These are phyloP conservation scores for Quercus variabilis DNA, from an alignment of 306 rosid species.

Conservation along the genomic window DNA sequence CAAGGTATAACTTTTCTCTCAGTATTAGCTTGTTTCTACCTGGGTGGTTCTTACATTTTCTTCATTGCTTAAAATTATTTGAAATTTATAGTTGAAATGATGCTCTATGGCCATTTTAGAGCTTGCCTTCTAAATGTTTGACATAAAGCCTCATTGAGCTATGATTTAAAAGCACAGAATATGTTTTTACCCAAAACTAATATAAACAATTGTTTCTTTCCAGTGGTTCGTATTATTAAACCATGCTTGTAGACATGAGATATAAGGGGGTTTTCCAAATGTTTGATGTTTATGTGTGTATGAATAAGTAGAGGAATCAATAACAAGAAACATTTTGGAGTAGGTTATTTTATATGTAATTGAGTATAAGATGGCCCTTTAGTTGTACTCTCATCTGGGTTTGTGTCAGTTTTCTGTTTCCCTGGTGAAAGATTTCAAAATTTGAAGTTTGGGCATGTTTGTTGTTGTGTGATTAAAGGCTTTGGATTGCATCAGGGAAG, in stretches of 20 bases:
- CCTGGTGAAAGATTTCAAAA: not conserved
- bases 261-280: not conserved
- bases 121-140: slow-evolving; percentile 26
- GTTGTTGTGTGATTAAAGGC: not conserved
- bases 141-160: slow-evolving; percentile 15
- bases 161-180: not conserved
- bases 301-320: not conserved
- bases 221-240: not conserved
- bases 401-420: not conserved
- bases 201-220: not conserved
- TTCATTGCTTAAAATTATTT: not conserved
- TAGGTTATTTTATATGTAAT: not conserved
- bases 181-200: not conserved
- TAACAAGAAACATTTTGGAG: not conserved
- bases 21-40: not conserved
- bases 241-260: not conserved
- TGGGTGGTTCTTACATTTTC: not conserved
- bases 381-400: not conserved
- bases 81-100: not conserved
- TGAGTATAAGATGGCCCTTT: not conserved
- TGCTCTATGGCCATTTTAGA: not conserved
- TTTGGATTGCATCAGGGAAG: slow-evolving; percentile 23
- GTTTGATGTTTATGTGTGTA: not conserved
- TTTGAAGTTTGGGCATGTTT: not conserved
- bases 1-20: not conserved